Conservation (phyloP, 225 moss, liverwort and hornwort species). For the Bryum argenteum region DNA sequence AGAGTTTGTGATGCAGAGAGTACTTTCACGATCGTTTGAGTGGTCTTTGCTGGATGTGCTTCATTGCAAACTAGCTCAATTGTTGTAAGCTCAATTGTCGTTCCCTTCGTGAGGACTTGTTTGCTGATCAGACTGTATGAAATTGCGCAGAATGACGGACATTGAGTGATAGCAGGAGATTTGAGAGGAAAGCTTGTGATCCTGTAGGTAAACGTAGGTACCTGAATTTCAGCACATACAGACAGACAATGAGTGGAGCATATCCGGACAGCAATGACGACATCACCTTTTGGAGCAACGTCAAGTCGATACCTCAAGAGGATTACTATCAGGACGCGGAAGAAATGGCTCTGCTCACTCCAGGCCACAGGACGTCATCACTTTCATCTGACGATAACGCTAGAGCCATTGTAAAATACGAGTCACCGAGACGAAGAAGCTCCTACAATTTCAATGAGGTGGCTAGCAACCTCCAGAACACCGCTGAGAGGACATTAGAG, state of each 20-base stretch:
- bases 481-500: slow-evolving; percentile 44
- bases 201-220: neutral
- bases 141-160: slow-evolving; percentile 30
- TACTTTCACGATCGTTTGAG: neutral
- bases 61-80: neutral
- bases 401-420: slow-evolving; percentile 38
- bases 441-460: slow-evolving; percentile 60
- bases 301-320: slow-evolving; percentile 18
- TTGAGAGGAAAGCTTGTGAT: slow-evolving; percentile 27
- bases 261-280: slow-evolving; percentile 36
- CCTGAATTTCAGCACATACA: neutral
- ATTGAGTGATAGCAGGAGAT: neutral
- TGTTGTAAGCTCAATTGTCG: neutral
- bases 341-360: slow-evolving; percentile 34
- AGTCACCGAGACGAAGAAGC: slow-evolving; percentile 36
- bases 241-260: slow-evolving; percentile 29
- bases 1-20: neutral
- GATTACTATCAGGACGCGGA: slow-evolving; percentile 33
- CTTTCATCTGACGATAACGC: slow-evolving; percentile 1
- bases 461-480: slow-evolving; percentile 50
- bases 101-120: neutral
- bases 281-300: slow-evolving; percentile 39
- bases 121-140: neutral
- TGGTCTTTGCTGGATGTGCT: neutral
- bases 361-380: slow-evolving; percentile 25